Percentiles rank a stretch among this genome's conserved stretches.
Conservation (phyloP, 768 basidiomycete species). For the Dioszegia aurantiaca region DNA sequence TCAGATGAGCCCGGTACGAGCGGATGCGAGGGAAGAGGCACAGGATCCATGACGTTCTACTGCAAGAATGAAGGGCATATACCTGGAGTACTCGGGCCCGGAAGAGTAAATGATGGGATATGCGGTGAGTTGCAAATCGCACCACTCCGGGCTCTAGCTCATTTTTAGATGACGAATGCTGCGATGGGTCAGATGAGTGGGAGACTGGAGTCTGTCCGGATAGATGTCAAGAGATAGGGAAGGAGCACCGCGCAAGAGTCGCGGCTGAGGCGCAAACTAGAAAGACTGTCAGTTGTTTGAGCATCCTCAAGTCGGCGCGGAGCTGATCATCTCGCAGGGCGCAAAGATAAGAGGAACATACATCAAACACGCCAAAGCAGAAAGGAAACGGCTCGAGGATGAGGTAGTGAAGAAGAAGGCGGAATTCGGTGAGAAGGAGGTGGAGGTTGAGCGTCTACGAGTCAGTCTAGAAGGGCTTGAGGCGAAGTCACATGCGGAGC, state of each 20-base stretch:
- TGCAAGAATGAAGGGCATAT: slow-evolving; percentile 86
- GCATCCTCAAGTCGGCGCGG: too few relatives aligned
- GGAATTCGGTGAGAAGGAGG: slow-evolving; percentile 65
- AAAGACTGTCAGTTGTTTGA: slow-evolving; percentile 63
- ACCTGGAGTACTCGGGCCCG: slow-evolving; percentile 71
- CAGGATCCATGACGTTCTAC: slow-evolving; percentile 63
- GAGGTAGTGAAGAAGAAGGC: slow-evolving; percentile 59
- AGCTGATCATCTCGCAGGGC: slow-evolving; percentile 61
- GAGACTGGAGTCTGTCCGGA: slow-evolving; percentile 71
- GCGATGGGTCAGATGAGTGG: slow-evolving; percentile 91
- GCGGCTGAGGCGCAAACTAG: slow-evolving; percentile 74
- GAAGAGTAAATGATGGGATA: slow-evolving; percentile 85
- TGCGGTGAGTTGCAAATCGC: slow-evolving; percentile 74
- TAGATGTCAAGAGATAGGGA: slow-evolving; percentile 71
- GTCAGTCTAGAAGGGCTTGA: slow-evolving; percentile 72
- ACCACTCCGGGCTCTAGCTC: slow-evolving; percentile 24
- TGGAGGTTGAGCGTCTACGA: slow-evolving; percentile 71
- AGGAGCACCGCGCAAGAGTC: slow-evolving; percentile 63
- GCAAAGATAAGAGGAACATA: slow-evolving; percentile 87
- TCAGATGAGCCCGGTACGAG: slow-evolving; percentile 95
- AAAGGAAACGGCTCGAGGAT: slow-evolving; percentile 76
- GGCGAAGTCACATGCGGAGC: slow-evolving; percentile 69
- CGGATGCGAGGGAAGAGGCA: slow-evolving; percentile 62
- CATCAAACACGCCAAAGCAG: slow-evolving; percentile 79
- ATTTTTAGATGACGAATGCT: slow-evolving; percentile 76